phyloP scores from a whole-genome alignment of 768 basidiomycete genomes.

The Chlorophyllum brunneum region DNA sequence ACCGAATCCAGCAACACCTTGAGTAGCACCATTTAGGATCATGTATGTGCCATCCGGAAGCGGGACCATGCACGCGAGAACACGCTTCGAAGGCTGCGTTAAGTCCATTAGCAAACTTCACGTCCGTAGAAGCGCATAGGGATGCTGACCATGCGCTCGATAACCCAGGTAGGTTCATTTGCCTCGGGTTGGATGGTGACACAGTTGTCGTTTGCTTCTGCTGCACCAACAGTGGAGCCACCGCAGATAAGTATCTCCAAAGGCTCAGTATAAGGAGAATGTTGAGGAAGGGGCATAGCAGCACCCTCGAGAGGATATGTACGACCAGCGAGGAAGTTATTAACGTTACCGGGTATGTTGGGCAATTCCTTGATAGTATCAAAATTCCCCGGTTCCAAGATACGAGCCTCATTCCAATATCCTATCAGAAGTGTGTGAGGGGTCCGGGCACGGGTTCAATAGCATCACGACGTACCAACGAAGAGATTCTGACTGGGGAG shows the following conservation, averaged over 20 bases:
- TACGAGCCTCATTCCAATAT: slow-evolving; percentile 80
- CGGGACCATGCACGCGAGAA: slow-evolving; percentile 72
- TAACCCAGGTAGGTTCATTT: slow-evolving; percentile 55
- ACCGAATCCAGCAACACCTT: slow-evolving; percentile 73
- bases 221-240: slow-evolving; percentile 61
- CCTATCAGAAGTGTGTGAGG: slow-evolving; percentile 30
- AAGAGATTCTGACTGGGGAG: slow-evolving; percentile 70
- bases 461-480: slow-evolving; percentile 44
- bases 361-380: slow-evolving; percentile 56
- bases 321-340: slow-evolving; percentile 67
- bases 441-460: not conserved
- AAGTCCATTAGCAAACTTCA: slow-evolving; percentile 45
- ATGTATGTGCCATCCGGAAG: slow-evolving; percentile 75
- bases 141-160: slow-evolving; percentile 73
- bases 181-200: slow-evolving; percentile 65
- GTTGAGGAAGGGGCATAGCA: slow-evolving; percentile 64
- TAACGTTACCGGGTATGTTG: slow-evolving; percentile 73
- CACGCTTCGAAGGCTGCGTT: slow-evolving; percentile 60
- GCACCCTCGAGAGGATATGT: slow-evolving; percentile 78
- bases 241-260: slow-evolving; percentile 71
- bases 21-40: slow-evolving; percentile 71
- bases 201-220: slow-evolving; percentile 61
- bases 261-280: slow-evolving; percentile 71
- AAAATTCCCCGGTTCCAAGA: slow-evolving; percentile 66
- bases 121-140: not conserved